Conservation (phyloP, 164 flowering plant species). For the Kingdonia uniflora region DNA sequence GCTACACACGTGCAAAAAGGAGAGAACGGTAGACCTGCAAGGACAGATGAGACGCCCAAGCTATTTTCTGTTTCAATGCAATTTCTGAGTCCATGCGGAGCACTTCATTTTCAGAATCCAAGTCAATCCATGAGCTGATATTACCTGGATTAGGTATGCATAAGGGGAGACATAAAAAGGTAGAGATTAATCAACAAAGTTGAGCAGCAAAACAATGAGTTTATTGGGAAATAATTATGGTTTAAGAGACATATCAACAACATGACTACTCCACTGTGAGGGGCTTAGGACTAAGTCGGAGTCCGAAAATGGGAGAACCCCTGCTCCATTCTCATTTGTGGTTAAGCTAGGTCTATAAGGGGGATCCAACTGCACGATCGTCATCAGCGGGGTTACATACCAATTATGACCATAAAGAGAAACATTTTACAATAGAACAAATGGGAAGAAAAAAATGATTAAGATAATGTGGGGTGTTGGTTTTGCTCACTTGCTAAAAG, state of each 20-base stretch:
- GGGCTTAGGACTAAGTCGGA: slow-evolving; percentile 92
- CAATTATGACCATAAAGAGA: too few relatives aligned
- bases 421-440: too few relatives aligned
- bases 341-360: slow-evolving; percentile 67
- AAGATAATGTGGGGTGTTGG: too few relatives aligned
- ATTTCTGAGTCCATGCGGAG: slow-evolving; percentile 82
- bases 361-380: slow-evolving; percentile 90
- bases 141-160: slow-evolving; percentile 44
- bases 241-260: slow-evolving; percentile 58
- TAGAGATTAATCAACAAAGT: neutral
- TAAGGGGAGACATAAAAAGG: too few relatives aligned
- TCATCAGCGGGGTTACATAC: slow-evolving; percentile 5
- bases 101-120: slow-evolving; percentile 85
- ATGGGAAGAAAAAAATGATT: neutral
- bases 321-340: slow-evolving; percentile 16
- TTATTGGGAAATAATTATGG: neutral
- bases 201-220: neutral
- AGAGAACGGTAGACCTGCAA: slow-evolving; percentile 48
- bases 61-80: slow-evolving; percentile 74
- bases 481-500: too few relatives aligned
- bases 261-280: slow-evolving; percentile 92
- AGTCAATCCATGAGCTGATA: slow-evolving; percentile 96
- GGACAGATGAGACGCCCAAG: slow-evolving; percentile 98
- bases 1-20: too few relatives aligned
- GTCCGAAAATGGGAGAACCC: slow-evolving; percentile 70